These are phyloP conservation scores for Phanerodontia chrysosporium DNA, from an alignment of 768 basidiomycete genomes.

Conservation along the genomic window DNA sequence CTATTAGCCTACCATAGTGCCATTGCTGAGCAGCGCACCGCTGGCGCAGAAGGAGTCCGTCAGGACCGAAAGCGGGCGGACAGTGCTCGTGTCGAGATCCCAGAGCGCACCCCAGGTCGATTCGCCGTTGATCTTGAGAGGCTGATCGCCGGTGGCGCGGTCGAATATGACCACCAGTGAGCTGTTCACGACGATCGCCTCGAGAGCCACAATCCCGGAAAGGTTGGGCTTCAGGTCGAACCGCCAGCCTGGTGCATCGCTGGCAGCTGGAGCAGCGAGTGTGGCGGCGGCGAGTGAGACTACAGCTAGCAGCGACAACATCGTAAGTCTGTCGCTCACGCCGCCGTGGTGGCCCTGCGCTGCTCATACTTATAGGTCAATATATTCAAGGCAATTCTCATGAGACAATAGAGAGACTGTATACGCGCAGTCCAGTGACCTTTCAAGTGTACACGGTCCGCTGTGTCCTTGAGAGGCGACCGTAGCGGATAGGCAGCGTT, in stretches of 20 bases:
- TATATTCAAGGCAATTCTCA: neutral
- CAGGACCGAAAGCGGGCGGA: constrained; percentile 21
- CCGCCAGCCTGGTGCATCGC: neutral
- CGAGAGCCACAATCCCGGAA: constrained; percentile 21
- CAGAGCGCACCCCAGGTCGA: constrained; percentile 24
- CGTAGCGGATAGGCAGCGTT: neutral
- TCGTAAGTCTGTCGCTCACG: neutral
- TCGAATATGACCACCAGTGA: constrained; percentile 23
- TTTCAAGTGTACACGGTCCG: neutral
- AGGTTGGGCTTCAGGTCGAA: neutral
- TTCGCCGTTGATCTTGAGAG: constrained; percentile 19
- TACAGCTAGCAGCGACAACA: constrained; percentile 2
- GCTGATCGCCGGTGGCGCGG: constrained; percentile 16
- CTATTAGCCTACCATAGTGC: constrained; percentile 24
- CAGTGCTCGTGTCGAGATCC: constrained; percentile 19
- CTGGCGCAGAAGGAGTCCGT: constrained; percentile 32
- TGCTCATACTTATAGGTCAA: neutral
- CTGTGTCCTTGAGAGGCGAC: neutral
- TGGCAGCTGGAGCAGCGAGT: neutral
- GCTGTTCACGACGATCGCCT: constrained; percentile 22
- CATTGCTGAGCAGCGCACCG: constrained; percentile 30
- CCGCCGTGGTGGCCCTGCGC: neutral
- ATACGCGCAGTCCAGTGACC: neutral
- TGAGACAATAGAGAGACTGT: neutral
- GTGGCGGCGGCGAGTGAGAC: neutral